Evolutionary conservation across 306 rosid species (phyloP).

Genomic region (Echinosophora koreensis): DNA sequence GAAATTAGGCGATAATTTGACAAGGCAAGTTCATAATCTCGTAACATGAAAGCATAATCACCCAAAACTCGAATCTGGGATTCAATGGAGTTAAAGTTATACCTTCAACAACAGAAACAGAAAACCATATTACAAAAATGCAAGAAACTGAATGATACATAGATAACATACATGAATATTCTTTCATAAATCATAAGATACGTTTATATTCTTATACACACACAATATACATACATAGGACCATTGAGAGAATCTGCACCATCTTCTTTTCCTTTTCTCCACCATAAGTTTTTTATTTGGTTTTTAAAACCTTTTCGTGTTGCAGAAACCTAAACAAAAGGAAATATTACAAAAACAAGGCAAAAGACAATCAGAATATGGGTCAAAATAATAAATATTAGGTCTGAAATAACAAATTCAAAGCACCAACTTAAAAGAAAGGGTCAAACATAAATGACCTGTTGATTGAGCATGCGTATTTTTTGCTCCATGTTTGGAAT

Average conservation of each 20-base stretch:
- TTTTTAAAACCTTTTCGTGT: conserved; percentile 93
- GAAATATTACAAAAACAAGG: conserved; percentile 41
- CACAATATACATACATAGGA: conserved; percentile 65
- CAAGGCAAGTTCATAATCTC: conserved; percentile 96
- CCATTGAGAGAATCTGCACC: conserved; percentile 76
- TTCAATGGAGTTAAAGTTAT: conserved; percentile 88
- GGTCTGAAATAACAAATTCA: conserved; percentile 25
- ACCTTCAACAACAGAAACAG: conserved; percentile 71
- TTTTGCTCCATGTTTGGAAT: conserved; percentile 97
- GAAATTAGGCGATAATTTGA: conserved; percentile 96
- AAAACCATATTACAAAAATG: conserved; percentile 50
- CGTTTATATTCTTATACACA: conserved; percentile 13
- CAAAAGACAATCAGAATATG: conserved; percentile 27
- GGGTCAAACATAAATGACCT: conserved; percentile 58
- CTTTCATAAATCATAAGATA: conserved; percentile 45
- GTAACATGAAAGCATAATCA: conserved; percentile 97
- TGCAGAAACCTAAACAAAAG: conserved; percentile 77
- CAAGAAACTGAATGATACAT: conserved; percentile 35
- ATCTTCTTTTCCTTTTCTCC: conserved; percentile 99
- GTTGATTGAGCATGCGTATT: conserved; percentile 89
- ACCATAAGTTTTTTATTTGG: conserved; percentile 97
- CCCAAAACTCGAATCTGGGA: conserved; percentile 98
- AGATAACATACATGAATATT: conserved; percentile 41
- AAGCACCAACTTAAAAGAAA: conserved; percentile 21
- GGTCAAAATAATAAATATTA: conserved; percentile 38